A percentile compares a stretch with the other conserved stretches of the same genome.
These are phyloP conservation scores for Neurospora africana DNA, from an alignment of 495 filamentous ascomycete species.

Conservation along the genomic window DNA sequence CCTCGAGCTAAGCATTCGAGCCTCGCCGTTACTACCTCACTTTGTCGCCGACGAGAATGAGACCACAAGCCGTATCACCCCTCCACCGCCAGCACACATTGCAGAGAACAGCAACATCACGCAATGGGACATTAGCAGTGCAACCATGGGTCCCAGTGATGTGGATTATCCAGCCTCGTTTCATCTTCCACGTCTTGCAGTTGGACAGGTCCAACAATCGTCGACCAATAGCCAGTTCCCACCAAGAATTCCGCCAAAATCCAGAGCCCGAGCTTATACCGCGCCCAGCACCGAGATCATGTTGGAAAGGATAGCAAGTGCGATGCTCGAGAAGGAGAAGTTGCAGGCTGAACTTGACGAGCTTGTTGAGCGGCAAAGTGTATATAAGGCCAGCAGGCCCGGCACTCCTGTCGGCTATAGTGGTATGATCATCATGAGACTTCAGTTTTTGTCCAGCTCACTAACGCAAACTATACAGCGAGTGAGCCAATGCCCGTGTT, in stretches of 20 bases:
- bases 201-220: slow-evolving; percentile 18
- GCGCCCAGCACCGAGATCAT: slow-evolving; percentile 30
- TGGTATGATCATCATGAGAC: neutral
- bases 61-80: slow-evolving; percentile 20
- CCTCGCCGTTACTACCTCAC: slow-evolving; percentile 53
- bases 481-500: slow-evolving; percentile 29
- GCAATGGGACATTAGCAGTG: slow-evolving; percentile 23
- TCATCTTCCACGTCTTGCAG: slow-evolving; percentile 37
- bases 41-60: slow-evolving; percentile 26
- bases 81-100: slow-evolving; percentile 31
- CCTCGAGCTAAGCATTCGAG: slow-evolving; percentile 63
- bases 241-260: slow-evolving; percentile 21
- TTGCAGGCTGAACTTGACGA: slow-evolving; percentile 44
- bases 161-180: slow-evolving; percentile 41
- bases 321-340: slow-evolving; percentile 40
- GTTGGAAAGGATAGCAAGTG: slow-evolving; percentile 41
- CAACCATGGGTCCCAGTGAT: slow-evolving; percentile 24
- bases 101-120: slow-evolving; percentile 21
- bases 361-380: slow-evolving; percentile 41
- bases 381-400: slow-evolving; percentile 40
- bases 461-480: neutral
- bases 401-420: slow-evolving; percentile 26
- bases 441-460: neutral
- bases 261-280: slow-evolving; percentile 22
- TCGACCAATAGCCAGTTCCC: slow-evolving; percentile 14